Conservation (phyloP, 208 protist genomes). For the Herpetomonas samuelpessoai region DNA sequence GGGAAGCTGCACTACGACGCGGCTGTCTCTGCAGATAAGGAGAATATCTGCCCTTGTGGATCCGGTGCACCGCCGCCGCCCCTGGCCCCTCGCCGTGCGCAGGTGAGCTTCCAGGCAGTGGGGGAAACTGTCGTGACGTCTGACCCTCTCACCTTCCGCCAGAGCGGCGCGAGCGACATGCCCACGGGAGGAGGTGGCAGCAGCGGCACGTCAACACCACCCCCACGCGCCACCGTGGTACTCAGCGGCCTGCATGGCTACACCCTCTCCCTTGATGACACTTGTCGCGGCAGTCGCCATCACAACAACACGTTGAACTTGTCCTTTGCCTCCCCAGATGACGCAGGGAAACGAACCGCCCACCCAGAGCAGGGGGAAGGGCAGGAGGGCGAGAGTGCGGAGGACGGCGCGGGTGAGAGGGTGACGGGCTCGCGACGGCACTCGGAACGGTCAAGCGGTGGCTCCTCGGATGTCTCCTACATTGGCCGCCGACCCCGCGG, state of each 20-base stretch:
- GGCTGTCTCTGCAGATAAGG: not conserved
- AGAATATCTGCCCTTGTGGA: too few relatives aligned
- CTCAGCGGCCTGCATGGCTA: constrained; percentile 5
- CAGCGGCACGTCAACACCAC: constrained; percentile 19
- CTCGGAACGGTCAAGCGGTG: too few relatives aligned
- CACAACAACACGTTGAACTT: not conserved
- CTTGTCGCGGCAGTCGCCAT: not conserved
- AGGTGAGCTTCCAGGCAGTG: not conserved
- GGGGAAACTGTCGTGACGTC: not conserved
- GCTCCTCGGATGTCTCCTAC: not conserved
- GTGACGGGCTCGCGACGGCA: too few relatives aligned
- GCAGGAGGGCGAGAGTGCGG: not conserved
- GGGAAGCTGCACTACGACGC: too few relatives aligned
- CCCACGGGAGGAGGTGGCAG: constrained; percentile 13
- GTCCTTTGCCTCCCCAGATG: not conserved
- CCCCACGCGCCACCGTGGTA: constrained; percentile 24
- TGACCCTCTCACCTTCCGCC: too few relatives aligned
- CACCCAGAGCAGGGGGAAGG: not conserved
- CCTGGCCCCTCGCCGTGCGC: not conserved
- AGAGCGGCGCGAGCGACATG: too few relatives aligned
- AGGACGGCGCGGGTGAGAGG: too few relatives aligned
- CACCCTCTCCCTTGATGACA: not conserved
- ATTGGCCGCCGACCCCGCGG: not conserved
- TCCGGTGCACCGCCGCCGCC: too few relatives aligned
- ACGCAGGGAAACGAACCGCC: not conserved